Base-by-base conservation (phyloP, 257 asterid genomes). In the Penstemon eatonii region DNA sequence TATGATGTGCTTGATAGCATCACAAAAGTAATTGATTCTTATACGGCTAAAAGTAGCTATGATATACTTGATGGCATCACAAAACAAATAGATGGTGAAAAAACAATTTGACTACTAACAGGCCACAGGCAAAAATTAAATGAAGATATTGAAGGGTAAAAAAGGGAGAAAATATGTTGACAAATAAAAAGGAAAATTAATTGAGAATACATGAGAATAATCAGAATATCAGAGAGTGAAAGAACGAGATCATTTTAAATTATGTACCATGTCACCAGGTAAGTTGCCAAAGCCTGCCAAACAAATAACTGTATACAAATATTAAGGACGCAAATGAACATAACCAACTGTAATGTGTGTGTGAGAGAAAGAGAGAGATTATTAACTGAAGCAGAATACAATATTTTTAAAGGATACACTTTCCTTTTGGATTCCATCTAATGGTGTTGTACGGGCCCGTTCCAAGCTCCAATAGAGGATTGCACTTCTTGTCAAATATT, bases 231-330 rank as follows among this genome's bases (percentile, higher is more conserved):
- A 66, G 13, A 38, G 8, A 39, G 59, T 18, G 45, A 60, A 56
- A 58, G 52, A 47, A 68, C 65, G 65, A 37, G 71, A 76, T 45
- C 37, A 67, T 43, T 50, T 61, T 67, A 54, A 67, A 63, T 65
- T 64, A 65, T 70, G 65, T 90, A 94, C 99, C 99, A 91, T 91
- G 79, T 91, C 90, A 68, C 99, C 97, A 44, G 95, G 97, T 70
- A 94, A 87, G 84, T 94, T 94, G 42, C 99, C 99, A 75, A 94
- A 94, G 41, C 99, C 97, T 56, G 99, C 99, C 88, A 91, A 67
- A 68, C 99, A 94, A 72, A 94, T 74, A 86, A 88, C 99, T 94
- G 75, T 36, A 77, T 46, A 63, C 62, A 65, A 65, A 74, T 53
- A 69, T 87, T 85, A 94, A 94, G 96, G 96, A 59, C 72, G 74